These are phyloP conservation scores for Geoglossum glabrum DNA, from an alignment of 495 filamentous ascomycete genomes.

Conservation along the genomic window DNA sequence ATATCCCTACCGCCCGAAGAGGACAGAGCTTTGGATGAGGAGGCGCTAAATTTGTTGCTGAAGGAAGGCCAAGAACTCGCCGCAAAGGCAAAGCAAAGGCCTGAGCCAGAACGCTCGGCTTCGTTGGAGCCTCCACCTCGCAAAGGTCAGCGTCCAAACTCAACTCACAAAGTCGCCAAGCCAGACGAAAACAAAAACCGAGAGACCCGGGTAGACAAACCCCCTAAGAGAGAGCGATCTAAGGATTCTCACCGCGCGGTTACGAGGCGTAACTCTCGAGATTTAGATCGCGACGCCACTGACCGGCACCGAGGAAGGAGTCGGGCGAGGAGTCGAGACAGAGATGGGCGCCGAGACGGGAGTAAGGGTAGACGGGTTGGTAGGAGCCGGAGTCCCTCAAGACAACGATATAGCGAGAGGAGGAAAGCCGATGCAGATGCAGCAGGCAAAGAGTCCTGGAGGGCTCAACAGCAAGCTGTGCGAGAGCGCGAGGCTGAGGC, in stretches of 20 bases:
- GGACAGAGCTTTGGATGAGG: constrained; percentile 36
- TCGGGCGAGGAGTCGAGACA: constrained; percentile 10
- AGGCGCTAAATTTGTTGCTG: constrained; percentile 32
- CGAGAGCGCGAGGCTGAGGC: constrained; percentile 1
- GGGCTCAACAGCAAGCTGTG: neutral
- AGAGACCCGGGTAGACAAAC: constrained; percentile 9
- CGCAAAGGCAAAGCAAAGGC: constrained; percentile 35
- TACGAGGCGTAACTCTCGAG: constrained; percentile 1
- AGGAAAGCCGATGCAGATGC: constrained; percentile 66
- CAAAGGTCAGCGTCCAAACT: constrained; percentile 7
- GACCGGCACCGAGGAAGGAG: constrained; percentile 4
- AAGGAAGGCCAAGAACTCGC: constrained; percentile 40
- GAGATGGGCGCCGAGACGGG: constrained; percentile 13
- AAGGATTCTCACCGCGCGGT: neutral
- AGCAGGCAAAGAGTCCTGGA: constrained; percentile 34
- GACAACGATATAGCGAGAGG: constrained; percentile 54
- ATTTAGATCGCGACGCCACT: neutral
- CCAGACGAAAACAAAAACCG: constrained; percentile 7
- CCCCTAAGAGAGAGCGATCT: constrained; percentile 2
- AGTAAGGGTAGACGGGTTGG: neutral
- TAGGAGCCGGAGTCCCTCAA: neutral
- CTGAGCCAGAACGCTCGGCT: constrained; percentile 32
- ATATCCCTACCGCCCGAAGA: constrained; percentile 23
- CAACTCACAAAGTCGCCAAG: constrained; percentile 5
- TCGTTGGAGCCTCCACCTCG: constrained; percentile 24